Conservation (phyloP, 2,329 filamentous ascomycete genomes). For the Aspergillus floridensis region DNA sequence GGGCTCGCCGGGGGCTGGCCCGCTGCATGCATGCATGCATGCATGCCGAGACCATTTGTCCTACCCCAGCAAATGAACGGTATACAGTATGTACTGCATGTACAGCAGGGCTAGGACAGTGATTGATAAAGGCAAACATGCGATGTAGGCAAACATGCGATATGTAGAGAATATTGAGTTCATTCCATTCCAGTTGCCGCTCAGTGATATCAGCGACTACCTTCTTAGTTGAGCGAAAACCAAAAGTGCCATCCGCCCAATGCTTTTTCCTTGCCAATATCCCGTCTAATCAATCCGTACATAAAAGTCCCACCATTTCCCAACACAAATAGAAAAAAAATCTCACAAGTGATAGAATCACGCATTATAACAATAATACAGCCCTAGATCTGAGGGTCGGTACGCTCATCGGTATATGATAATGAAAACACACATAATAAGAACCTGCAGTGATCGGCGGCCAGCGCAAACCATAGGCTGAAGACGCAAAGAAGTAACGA, state of each 20-base stretch:
- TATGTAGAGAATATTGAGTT: not conserved
- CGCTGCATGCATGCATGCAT: not conserved
- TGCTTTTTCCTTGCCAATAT: not conserved
- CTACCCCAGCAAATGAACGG: not conserved
- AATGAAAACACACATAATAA: not conserved
- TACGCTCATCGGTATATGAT: conserved; percentile 6
- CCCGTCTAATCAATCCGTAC: not conserved
- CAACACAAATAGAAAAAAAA: not conserved
- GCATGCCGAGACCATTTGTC: not conserved
- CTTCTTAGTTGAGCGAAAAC: not conserved
- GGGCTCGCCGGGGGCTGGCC: not conserved
- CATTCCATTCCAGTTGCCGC: not conserved
- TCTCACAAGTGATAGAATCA: not conserved
- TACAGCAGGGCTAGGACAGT: too few relatives aligned
- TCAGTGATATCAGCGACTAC: not conserved
- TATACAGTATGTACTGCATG: too few relatives aligned
- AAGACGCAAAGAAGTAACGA: conserved; percentile 9
- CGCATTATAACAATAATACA: not conserved
- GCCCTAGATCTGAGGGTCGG: not conserved
- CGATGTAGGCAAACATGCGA: not conserved
- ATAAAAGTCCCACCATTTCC: not conserved
- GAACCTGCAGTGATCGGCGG: conserved; percentile 16
- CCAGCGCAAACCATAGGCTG: conserved; percentile 22
- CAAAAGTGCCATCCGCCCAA: not conserved
- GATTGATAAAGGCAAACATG: not conserved